Evolutionary conservation across 2,329 filamentous ascomycete genomes (phyloP), one percentile per base, ranked within the genome.

Genomic region (Pyrenophora graminea): DNA sequence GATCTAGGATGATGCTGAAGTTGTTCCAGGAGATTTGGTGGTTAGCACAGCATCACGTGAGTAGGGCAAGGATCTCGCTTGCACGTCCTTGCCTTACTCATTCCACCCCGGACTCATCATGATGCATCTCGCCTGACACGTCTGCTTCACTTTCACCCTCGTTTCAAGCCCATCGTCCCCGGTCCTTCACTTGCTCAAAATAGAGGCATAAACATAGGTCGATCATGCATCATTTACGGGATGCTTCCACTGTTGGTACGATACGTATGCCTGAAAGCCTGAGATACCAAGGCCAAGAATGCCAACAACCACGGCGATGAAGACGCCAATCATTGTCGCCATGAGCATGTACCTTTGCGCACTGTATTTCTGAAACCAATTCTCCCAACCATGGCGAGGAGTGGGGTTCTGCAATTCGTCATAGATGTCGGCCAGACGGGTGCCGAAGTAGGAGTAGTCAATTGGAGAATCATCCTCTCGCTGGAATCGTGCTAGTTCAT

Each of bases 171-270:
- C 23, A 25, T 7, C 23, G 4, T 25, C 23, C 23, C 23, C 4
- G 23, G 21, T 15, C 15, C 15, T 4, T 4, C 25, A 30, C 9
- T 30, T 30, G 9, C 5, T 30, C 25, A 3, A 9, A 30, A 30
- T 5, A 30, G 27, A 21, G 27, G 7, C 8, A 30, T 13, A 5
- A 12, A 30, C 4, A 30, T 30, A 3, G 8, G 8, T 13, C 12
- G 10, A 32, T 51, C 27, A 51, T 17, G 18, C 2, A 23, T 39
- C 23, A 21, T 50, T 53, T 1, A 53, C 39, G 17, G 68, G 66
- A 51, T 71, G 65, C 45, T 72, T 63, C 69, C 68, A 71, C 27
- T 66, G 61, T 53, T 70, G 64, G 32, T 67, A 70, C 2, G 57
- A 49, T 15, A 72, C 55, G 64, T 64, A 72, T 27, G 69, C 63